These are phyloP conservation scores for Asterophora lycoperdoides DNA, from an alignment of 768 basidiomycete species.

Conservation along the genomic window DNA sequence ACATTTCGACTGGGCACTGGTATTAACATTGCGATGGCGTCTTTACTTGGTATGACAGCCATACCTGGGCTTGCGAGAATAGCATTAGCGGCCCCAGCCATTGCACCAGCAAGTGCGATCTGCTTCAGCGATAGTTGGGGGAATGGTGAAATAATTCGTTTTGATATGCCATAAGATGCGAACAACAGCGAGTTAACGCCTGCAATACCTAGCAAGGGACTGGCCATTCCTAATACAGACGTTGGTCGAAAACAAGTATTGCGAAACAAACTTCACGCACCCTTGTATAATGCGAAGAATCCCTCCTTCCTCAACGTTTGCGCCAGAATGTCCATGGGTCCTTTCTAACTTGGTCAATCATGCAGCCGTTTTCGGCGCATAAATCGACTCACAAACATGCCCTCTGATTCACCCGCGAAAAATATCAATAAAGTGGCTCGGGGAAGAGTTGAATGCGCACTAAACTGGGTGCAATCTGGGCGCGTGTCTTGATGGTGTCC, in stretches of 20 bases:
- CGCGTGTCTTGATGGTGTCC: conserved; percentile 85
- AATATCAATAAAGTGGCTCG: conserved; percentile 3
- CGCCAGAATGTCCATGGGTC: conserved; percentile 84
- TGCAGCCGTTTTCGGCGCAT: background rate
- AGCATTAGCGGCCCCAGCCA: conserved; percentile 91
- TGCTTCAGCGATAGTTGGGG: conserved; percentile 76
- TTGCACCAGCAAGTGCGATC: conserved; percentile 79
- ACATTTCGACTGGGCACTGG: conserved; percentile 76
- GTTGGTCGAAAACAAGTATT: background rate
- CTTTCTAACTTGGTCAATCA: conserved; percentile 51
- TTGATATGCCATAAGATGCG: conserved; percentile 79
- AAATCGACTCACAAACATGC: conserved; percentile 72
- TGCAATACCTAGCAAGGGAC: conserved; percentile 87
- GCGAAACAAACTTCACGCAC: conserved; percentile 32
- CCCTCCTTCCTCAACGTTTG: conserved; percentile 89
- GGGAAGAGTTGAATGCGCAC: conserved; percentile 12
- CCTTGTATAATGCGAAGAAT: conserved; percentile 92
- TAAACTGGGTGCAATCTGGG: conserved; percentile 81
- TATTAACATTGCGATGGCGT: background rate
- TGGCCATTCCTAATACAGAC: conserved; percentile 67
- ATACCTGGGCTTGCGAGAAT: conserved; percentile 86
- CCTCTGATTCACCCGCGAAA: conserved; percentile 42
- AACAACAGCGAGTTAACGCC: conserved; percentile 96
- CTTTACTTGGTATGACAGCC: conserved; percentile 7
- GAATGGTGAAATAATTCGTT: conserved; percentile 84